Evolutionary conservation across 495 filamentous ascomycete species (phyloP).

Genomic region (Tuber borchii): DNA sequence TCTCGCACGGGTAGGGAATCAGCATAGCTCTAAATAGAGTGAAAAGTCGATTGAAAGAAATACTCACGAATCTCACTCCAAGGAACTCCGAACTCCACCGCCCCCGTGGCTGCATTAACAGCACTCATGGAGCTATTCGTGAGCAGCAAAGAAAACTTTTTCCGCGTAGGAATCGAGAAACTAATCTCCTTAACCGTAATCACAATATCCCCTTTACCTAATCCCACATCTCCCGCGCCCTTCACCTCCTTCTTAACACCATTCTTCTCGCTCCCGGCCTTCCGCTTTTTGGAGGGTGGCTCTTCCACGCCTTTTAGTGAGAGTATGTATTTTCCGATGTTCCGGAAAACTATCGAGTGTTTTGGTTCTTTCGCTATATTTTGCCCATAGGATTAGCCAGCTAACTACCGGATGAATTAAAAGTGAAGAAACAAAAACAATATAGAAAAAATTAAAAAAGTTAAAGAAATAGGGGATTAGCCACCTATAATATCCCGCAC

Average conservation of each 20-base stretch:
- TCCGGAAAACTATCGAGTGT: slow-evolving; percentile 28
- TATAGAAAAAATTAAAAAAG: neutral
- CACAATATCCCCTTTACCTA: slow-evolving; percentile 24
- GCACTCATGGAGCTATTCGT: slow-evolving; percentile 60
- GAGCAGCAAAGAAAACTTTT: slow-evolving; percentile 82
- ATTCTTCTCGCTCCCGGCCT: slow-evolving; percentile 23
- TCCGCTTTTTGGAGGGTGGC: slow-evolving; percentile 35
- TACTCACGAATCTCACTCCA: slow-evolving; percentile 69
- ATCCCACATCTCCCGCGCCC: neutral
- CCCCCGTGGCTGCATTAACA: slow-evolving; percentile 56
- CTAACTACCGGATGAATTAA: slow-evolving; percentile 5
- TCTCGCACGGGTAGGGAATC: slow-evolving; percentile 16
- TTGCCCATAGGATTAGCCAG: neutral
- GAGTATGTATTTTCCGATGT: slow-evolving; percentile 38
- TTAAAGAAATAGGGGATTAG: neutral
- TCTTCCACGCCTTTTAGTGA: slow-evolving; percentile 15
- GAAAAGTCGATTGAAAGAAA: slow-evolving; percentile 6
- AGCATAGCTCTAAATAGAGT: slow-evolving; percentile 15
- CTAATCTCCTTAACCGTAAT: slow-evolving; percentile 39
- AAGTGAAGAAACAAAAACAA: neutral
- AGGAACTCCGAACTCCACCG: slow-evolving; percentile 61
- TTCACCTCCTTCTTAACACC: slow-evolving; percentile 31
- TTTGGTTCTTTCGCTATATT: slow-evolving; percentile 35
- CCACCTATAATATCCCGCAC: slow-evolving; percentile 38
- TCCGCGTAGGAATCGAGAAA: slow-evolving; percentile 66